Evolutionary conservation across 169 alveolate species (phyloP).

Genomic region (Ichthyophthirius multifiliis): DNA sequence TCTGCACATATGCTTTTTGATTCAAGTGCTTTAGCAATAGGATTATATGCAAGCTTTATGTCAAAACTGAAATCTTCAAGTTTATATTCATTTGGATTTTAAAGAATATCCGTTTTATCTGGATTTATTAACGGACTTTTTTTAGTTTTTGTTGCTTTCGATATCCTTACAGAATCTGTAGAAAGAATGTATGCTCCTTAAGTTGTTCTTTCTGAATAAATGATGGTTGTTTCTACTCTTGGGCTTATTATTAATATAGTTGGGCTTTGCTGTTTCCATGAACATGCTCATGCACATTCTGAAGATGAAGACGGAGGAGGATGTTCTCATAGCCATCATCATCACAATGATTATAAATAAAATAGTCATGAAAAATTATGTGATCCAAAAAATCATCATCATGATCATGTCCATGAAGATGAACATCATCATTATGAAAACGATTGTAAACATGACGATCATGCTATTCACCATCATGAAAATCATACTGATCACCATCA

Average conservation of each 20-base stretch:
- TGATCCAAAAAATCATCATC: neutral
- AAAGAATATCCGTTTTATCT: slow-evolving; percentile 74
- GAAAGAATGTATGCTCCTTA: slow-evolving; percentile 83
- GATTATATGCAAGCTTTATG: slow-evolving; percentile 79
- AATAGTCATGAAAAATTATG: neutral
- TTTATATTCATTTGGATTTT: slow-evolving; percentile 79
- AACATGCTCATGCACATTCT: slow-evolving; percentile 47
- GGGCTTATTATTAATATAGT: slow-evolving; percentile 82
- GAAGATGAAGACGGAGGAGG: slow-evolving; percentile 28
- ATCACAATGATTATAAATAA: neutral
- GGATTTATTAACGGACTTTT: slow-evolving; percentile 83
- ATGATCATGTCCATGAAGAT: slow-evolving; percentile 11
- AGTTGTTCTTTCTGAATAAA: slow-evolving; percentile 69
- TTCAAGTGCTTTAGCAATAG: slow-evolving; percentile 85
- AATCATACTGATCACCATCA: slow-evolving; percentile 5
- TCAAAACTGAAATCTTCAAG: slow-evolving; percentile 66
- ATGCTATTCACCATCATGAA: slow-evolving; percentile 10
- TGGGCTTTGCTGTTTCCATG: slow-evolving; percentile 84
- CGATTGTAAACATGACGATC: neutral
- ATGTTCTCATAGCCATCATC: neutral
- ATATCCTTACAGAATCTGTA: slow-evolving; percentile 77
- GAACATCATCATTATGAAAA: neutral
- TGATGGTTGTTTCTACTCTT: slow-evolving; percentile 72
- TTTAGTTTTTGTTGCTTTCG: slow-evolving; percentile 78
- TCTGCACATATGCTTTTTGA: slow-evolving; percentile 87